Percentiles rank a stretch among this genome's conserved stretches.
These are phyloP conservation scores for Stylosanthes scabra DNA, from an alignment of 331 rosid species.

Conservation along the genomic window DNA sequence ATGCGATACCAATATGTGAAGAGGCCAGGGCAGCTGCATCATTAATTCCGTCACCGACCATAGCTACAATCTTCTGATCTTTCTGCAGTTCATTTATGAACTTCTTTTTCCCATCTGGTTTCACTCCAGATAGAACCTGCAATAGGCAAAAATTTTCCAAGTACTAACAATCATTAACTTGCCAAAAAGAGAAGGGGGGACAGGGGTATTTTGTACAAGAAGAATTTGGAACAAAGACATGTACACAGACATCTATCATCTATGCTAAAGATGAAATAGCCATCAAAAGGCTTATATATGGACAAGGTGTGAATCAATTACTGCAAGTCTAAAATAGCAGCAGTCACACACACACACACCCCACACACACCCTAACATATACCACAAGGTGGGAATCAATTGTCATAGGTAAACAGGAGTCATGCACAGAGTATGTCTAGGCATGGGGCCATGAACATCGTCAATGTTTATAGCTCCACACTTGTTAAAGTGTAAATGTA, in stretches of 20 bases:
- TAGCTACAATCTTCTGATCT: constrained; percentile 74
- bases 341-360: background rate
- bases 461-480: constrained; percentile 12
- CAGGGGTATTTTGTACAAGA: background rate
- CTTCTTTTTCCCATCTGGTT: constrained; percentile 80
- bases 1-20: constrained; percentile 89
- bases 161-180: constrained; percentile 12
- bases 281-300: constrained; percentile 17
- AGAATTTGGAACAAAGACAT: constrained; percentile 5
- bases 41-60: constrained; percentile 99
- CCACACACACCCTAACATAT: too few relatives aligned
- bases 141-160: constrained; percentile 25
- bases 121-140: constrained; percentile 88
- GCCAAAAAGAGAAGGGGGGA: background rate
- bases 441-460: constrained; percentile 15
- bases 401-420: background rate
- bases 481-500: constrained; percentile 5
- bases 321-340: constrained; percentile 5
- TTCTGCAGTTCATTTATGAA: constrained; percentile 76
- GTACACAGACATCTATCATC: constrained; percentile 9
- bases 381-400: constrained; percentile 1
- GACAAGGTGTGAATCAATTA: constrained; percentile 1
- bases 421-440: constrained; percentile 1
- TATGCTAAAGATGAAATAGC: constrained; percentile 18
- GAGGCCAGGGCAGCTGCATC: constrained; percentile 97